Percentiles rank a stretch among this genome's conserved stretches.
Evolutionary conservation across 2,329 filamentous ascomycete species (phyloP).

Genomic region (Mollisiaceae sp.): DNA sequence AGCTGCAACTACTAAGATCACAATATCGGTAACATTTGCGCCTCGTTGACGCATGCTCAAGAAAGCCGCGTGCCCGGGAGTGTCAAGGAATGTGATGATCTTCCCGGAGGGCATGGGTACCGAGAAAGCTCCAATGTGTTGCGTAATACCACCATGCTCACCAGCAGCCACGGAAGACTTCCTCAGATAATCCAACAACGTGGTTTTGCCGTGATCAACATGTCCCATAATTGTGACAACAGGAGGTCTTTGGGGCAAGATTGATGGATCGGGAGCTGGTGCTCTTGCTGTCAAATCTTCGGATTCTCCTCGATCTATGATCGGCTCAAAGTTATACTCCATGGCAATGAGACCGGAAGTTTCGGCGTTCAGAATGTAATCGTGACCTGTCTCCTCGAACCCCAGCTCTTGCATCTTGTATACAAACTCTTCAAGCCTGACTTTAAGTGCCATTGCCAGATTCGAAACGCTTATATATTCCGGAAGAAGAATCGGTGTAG

Average conservation of each 20-base stretch:
- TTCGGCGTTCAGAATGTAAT: constrained; percentile 88
- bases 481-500: constrained; percentile 75
- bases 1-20: constrained; percentile 92
- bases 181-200: constrained; percentile 88
- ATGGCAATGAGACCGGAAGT: constrained; percentile 88
- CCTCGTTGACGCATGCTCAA: constrained; percentile 94
- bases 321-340: constrained; percentile 91
- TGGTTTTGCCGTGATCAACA: constrained; percentile 98
- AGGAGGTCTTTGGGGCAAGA: constrained; percentile 77
- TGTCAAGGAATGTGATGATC: constrained; percentile 94
- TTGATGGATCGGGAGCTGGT: constrained; percentile 67
- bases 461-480: constrained; percentile 91
- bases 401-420: constrained; percentile 81
- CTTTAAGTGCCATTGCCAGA: constrained; percentile 74
- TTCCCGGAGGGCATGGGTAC: constrained; percentile 86
- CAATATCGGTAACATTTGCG: constrained; percentile 95
- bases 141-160: constrained; percentile 96
- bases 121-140: constrained; percentile 97
- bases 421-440: constrained; percentile 74
- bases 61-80: constrained; percentile 94
- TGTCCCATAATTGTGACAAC: constrained; percentile 99
- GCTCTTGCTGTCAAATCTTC: constrained; percentile 77
- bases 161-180: constrained; percentile 90
- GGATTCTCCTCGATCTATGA: constrained; percentile 68
- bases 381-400: constrained; percentile 82